These are phyloP conservation scores for Berkeleyomyces basicola DNA, from an alignment of 2,329 filamentous ascomycete species.

Conservation along the genomic window DNA sequence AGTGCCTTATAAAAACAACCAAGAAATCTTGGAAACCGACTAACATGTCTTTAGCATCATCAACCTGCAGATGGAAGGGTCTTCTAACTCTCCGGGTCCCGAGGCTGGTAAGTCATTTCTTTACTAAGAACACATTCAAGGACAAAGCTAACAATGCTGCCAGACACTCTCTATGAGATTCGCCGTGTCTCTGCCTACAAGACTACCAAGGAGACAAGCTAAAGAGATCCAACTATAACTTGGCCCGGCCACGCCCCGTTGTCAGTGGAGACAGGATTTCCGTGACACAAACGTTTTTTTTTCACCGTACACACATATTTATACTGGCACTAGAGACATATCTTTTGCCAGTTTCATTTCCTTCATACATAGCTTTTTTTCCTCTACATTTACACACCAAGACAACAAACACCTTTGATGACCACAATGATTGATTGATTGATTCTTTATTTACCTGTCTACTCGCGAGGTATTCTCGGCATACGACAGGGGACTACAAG, in stretches of 20 bases:
- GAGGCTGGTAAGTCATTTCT: conserved; percentile 11
- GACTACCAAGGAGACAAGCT: not conserved
- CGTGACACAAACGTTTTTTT: too few species aligned
- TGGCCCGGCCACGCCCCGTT: not conserved
- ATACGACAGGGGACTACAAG: too few species aligned
- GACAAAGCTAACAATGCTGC: too few species aligned
- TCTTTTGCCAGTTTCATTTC: too few species aligned
- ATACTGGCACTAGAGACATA: too few species aligned
- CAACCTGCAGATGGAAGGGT: conserved; percentile 30
- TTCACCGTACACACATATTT: too few species aligned
- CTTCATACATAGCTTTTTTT: too few species aligned
- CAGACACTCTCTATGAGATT: conserved; percentile 1
- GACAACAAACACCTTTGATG: too few species aligned
- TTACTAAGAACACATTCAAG: not conserved
- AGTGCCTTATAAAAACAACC: conserved; percentile 13
- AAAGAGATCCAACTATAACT: not conserved
- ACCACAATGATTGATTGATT: too few species aligned
- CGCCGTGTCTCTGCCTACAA: conserved; percentile 1
- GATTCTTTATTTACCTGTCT: too few species aligned
- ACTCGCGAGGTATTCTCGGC: too few species aligned
- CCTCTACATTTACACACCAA: too few species aligned
- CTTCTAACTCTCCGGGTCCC: conserved; percentile 27
- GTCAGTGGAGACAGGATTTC: not conserved
- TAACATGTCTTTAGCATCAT: conserved; percentile 22
- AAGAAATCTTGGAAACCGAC: not conserved